phyloP scores from a whole-genome alignment of 352 stramenopile species.

The Globisporangium spinosum region DNA sequence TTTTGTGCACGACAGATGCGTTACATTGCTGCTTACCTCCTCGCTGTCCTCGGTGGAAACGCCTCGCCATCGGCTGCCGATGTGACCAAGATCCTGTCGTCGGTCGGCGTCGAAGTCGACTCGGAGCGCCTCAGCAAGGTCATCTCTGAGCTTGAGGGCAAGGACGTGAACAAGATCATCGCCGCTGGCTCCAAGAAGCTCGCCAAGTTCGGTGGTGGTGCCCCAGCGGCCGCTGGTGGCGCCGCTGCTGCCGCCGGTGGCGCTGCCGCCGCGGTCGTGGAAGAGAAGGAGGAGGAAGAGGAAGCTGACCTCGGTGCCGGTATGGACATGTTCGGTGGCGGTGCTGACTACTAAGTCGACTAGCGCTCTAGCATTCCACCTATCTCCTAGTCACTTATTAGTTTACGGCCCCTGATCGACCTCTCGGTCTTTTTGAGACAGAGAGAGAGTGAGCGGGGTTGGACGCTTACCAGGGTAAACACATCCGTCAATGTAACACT shows the following conservation, averaged over 20 bases:
- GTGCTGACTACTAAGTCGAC: slow-evolving; percentile 81
- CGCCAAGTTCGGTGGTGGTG: slow-evolving; percentile 72
- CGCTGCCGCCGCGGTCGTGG: slow-evolving; percentile 49
- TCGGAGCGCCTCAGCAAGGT: slow-evolving; percentile 60
- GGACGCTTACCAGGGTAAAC: slow-evolving; percentile 36
- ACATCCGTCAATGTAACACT: slow-evolving; percentile 75
- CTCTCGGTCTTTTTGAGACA: background rate
- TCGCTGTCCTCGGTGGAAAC: slow-evolving; percentile 94
- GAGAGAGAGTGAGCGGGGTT: background rate
- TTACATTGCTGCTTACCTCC: slow-evolving; percentile 96
- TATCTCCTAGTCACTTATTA: slow-evolving; percentile 17
- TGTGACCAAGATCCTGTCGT: slow-evolving; percentile 90
- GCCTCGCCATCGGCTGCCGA: slow-evolving; percentile 85
- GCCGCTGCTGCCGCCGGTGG: slow-evolving; percentile 46
- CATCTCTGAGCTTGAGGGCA: slow-evolving; percentile 79
- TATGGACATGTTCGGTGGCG: slow-evolving; percentile 89
- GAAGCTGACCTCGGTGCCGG: slow-evolving; percentile 77
- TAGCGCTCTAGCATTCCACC: background rate
- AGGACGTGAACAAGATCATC: slow-evolving; percentile 82
- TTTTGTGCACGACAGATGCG: slow-evolving; percentile 78
- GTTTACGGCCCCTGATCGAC: background rate
- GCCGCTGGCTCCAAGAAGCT: slow-evolving; percentile 78
- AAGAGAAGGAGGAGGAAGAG: slow-evolving; percentile 80
- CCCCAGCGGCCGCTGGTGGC: slow-evolving; percentile 40
- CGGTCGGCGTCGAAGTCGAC: slow-evolving; percentile 89